Evolutionary conservation across 2,329 filamentous ascomycete genomes (phyloP), one percentile per base, ranked within the genome.

Genomic region (Plenodomus biglobosus): DNA sequence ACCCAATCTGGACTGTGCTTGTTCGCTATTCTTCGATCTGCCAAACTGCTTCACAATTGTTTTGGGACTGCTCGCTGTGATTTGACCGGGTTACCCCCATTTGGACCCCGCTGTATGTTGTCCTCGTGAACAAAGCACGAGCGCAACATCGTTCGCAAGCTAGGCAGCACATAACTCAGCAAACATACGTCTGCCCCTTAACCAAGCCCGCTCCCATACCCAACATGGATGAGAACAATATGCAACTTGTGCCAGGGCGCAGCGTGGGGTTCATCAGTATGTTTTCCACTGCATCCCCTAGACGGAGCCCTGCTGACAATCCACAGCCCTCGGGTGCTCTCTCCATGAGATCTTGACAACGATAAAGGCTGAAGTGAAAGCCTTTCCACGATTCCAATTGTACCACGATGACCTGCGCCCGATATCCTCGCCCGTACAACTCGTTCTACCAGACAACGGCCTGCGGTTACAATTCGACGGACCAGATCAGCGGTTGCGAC

Each of bases 391-490:
- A 61, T 85, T 97, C 69, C 86, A 96, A 61, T 77, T 96, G 27
- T 80, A 85, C 38, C 95, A 94, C 73, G 90, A 90, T 21, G 80
- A 85, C n/a, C 76, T 82, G 15, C 76, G 84, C 11, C 92, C 94
- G 3, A 80, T 96, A 27, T 79, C 79, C 24, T 83, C 89, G 21
- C 89, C 91, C 0, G 82, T 96, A 16, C 77, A 89, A 37, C 74
- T 97, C 46, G 80, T 80, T 16, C 82, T 99, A 3, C 88, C 92
- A 1, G 81, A 84, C 3, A 99, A 97, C 73, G 94, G 94, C 21
- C 73, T 99, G 22, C 87, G 92, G 11, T 76, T 99, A 44, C 90
- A 90, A 36, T 99, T 99, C 67, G 94, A 99, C 68, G 94, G 92
- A 0, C 85, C 89, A 3, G 92, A 97, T 64, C 94, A 99, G 73